Conservation (phyloP, 1,284 basidiomycete genomes). For the Inonotus obliquus region DNA sequence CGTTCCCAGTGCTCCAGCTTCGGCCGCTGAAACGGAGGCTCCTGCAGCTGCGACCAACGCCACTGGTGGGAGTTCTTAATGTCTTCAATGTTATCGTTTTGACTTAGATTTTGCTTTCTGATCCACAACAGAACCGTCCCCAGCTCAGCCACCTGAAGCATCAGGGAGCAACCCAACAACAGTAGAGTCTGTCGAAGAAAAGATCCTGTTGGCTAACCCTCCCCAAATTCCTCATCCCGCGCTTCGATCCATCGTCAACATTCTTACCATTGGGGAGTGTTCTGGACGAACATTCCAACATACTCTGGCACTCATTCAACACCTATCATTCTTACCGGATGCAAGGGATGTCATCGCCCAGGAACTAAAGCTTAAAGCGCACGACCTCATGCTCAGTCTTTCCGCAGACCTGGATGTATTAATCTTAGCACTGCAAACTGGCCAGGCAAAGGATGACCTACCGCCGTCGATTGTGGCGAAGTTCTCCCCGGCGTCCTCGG, state of each 20-base stretch:
- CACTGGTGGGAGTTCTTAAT: slow-evolving; percentile 2
- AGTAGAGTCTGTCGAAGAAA: slow-evolving; percentile 49
- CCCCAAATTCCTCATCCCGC: slow-evolving; percentile 81
- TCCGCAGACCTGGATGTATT: slow-evolving; percentile 77
- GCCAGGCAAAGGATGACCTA: slow-evolving; percentile 47
- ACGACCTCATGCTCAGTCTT: slow-evolving; percentile 77
- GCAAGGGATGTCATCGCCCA: slow-evolving; percentile 83
- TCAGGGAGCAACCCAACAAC: slow-evolving; percentile 24
- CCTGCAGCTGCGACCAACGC: slow-evolving; percentile 6
- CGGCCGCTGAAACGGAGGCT: slow-evolving; percentile 18
- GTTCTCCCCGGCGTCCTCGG: slow-evolving; percentile 88
- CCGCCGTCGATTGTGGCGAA: slow-evolving; percentile 73
- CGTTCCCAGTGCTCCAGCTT: slow-evolving; percentile 15
- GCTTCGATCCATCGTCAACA: slow-evolving; percentile 87
- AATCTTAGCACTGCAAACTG: slow-evolving; percentile 52
- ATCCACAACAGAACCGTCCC: slow-evolving; percentile 1
- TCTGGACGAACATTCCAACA: slow-evolving; percentile 93
- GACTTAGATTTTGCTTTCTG: background rate
- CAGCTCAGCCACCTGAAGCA: slow-evolving; percentile 25
- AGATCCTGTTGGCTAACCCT: slow-evolving; percentile 60
- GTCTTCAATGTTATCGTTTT: background rate
- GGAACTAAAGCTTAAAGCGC: slow-evolving; percentile 80
- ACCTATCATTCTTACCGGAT: slow-evolving; percentile 82
- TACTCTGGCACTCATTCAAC: slow-evolving; percentile 84
- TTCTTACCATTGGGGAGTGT: slow-evolving; percentile 90